A percentile compares a stretch with the other conserved stretches of the same genome.
Conservation (phyloP, 305 asterid genomes). For the Rubia occidens region DNA sequence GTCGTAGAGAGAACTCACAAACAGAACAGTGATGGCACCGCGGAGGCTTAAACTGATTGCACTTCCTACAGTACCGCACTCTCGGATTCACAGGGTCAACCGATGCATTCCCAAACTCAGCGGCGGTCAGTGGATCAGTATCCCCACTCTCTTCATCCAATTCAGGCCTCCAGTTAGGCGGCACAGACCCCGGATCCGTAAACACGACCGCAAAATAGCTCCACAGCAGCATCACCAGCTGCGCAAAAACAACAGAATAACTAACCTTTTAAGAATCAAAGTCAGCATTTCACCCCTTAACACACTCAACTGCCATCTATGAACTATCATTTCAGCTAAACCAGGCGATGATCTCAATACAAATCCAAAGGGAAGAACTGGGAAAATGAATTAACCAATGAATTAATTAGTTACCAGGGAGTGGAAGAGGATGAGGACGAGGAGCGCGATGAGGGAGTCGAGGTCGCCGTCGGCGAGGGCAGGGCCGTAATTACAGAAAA, state of each 20-base stretch:
- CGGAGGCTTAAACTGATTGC: slow-evolving; percentile 95
- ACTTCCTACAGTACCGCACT: slow-evolving; percentile 74
- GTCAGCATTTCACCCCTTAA: background rate
- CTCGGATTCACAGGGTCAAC: slow-evolving; percentile 42
- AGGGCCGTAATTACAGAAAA: slow-evolving; percentile 71
- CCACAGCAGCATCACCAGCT: slow-evolving; percentile 94
- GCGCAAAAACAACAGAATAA: slow-evolving; percentile 19
- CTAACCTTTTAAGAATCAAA: background rate
- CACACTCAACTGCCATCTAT: background rate
- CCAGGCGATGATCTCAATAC: background rate
- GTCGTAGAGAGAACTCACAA: slow-evolving; percentile 54
- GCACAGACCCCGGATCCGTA: slow-evolving; percentile 90
- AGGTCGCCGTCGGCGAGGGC: slow-evolving; percentile 59
- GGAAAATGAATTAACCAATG: background rate
- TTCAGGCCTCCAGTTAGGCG: slow-evolving; percentile 79
- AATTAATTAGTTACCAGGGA: slow-evolving; percentile 42
- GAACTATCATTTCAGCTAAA: slow-evolving; percentile 2
- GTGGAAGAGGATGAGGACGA: slow-evolving; percentile 69
- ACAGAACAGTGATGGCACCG: slow-evolving; percentile 99
- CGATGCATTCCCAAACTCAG: slow-evolving; percentile 41
- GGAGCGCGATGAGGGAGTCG: slow-evolving; percentile 51
- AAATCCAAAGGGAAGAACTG: background rate
- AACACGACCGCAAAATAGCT: slow-evolving; percentile 93
- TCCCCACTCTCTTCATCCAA: slow-evolving; percentile 82
- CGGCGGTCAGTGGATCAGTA: slow-evolving; percentile 54